Evolutionary conservation across 208 protist genomes (phyloP).

Genomic region (Acanthamoeba culbertsoni): DNA sequence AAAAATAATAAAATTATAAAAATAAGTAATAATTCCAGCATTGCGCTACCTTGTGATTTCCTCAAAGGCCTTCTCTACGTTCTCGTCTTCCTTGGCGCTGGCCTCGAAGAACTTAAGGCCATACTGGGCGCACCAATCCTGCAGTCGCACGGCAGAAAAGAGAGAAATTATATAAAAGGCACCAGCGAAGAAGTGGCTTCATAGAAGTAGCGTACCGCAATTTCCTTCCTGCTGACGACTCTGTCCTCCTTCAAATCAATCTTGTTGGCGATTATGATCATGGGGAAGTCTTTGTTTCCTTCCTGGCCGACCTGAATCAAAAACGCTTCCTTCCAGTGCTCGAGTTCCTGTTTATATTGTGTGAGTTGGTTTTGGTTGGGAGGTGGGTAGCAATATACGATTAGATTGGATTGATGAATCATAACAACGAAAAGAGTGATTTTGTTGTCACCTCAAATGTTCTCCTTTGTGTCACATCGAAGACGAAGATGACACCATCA

Average conservation of each 20-base stretch:
- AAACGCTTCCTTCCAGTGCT: conserved; percentile 65
- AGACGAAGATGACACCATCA: conserved; percentile 70
- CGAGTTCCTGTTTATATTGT: conserved; percentile 47
- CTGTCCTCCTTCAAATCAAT: conserved; percentile 68
- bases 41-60: conserved; percentile 43
- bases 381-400: neutral
- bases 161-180: neutral
- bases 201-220: neutral
- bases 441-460: neutral
- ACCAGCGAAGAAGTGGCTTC: neutral
- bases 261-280: conserved; percentile 71
- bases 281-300: conserved; percentile 63
- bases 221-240: conserved; percentile 35
- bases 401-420: neutral
- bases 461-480: conserved; percentile 63
- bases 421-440: neutral
- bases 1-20: too few species aligned
- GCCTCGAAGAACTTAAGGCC: conserved; percentile 63
- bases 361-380: conserved; percentile 25
- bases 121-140: conserved; percentile 18
- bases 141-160: neutral
- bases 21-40: too few species aligned
- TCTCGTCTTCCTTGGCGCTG: conserved; percentile 66
- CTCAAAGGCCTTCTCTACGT: conserved; percentile 69
- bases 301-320: conserved; percentile 63